A percentile compares a stretch with the other conserved stretches of the same genome.
These are phyloP conservation scores for Sporothrix dimorphospora DNA, from an alignment of 2,329 filamentous ascomycete genomes.

Conservation along the genomic window DNA sequence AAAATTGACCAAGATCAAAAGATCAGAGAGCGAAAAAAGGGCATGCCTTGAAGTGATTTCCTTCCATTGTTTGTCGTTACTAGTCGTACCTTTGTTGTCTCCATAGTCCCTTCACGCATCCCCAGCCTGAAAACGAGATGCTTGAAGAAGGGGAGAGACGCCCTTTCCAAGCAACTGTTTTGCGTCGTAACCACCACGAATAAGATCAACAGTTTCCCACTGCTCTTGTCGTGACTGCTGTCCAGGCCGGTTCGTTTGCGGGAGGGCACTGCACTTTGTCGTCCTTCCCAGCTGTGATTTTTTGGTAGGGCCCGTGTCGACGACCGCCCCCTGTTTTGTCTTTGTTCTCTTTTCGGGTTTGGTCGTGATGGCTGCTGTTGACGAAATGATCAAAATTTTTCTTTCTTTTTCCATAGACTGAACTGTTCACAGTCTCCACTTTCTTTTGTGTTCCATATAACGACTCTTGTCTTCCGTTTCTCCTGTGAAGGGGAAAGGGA, in stretches of 20 bases:
- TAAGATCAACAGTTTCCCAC: neutral
- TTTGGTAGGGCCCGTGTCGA: conserved; percentile 20
- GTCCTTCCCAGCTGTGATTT: neutral
- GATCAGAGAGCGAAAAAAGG: neutral
- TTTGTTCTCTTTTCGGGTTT: neutral
- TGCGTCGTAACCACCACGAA: neutral
- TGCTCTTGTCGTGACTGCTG: neutral
- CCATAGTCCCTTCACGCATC: neutral
- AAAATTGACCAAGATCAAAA: neutral
- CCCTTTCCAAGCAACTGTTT: neutral
- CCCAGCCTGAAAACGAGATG: neutral
- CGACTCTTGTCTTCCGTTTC: conserved; percentile 22
- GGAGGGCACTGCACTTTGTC: conserved; percentile 2
- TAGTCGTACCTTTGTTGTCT: conserved; percentile 9
- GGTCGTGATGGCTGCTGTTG: conserved; percentile 20
- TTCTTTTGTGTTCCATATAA: conserved; percentile 14
- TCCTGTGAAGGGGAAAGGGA: conserved; percentile 29
- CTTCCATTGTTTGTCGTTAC: conserved; percentile 24
- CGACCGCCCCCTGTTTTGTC: neutral
- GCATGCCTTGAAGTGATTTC: conserved; percentile 5
- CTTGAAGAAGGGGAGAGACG: neutral
- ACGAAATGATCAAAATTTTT: neutral
- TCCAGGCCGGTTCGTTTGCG: conserved; percentile 7
- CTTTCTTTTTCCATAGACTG: conserved; percentile 13
- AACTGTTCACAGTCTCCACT: conserved; percentile 7